Conservation (phyloP, 345 rosid genomes). For the Syzygium jambos region DNA sequence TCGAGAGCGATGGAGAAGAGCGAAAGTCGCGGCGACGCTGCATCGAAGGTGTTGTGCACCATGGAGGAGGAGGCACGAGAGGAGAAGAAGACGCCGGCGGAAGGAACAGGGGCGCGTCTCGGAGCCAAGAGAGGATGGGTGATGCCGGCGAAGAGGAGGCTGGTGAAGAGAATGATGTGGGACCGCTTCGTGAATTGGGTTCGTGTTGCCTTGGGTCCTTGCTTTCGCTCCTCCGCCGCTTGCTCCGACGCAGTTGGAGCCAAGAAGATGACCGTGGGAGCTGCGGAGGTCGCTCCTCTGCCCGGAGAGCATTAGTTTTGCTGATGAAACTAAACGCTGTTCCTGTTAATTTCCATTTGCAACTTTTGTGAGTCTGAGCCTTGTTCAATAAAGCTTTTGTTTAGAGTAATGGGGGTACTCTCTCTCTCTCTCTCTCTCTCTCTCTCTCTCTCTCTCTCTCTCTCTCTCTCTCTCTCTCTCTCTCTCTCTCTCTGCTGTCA, state of each 20-base stretch:
- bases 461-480: neutral
- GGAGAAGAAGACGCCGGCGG: neutral
- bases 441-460: neutral
- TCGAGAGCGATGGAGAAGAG: neutral
- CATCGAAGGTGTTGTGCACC: neutral
- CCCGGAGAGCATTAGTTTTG: neutral
- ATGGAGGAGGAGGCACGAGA: neutral
- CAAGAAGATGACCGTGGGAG: neutral
- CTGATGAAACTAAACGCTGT: neutral
- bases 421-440: neutral
- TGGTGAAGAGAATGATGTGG: conserved; percentile 33
- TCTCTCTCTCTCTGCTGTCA: neutral
- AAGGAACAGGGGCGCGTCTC: neutral
- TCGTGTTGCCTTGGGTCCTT: neutral
- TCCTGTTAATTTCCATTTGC: too few relatives aligned
- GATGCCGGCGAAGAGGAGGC: conserved; percentile 22
- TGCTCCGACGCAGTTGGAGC: neutral
- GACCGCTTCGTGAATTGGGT: conserved; percentile 1
- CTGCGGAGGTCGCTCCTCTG: neutral
- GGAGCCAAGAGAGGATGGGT: conserved; percentile 20
- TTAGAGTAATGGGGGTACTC: neutral
- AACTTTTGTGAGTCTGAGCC: neutral
- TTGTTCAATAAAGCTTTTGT: neutral
- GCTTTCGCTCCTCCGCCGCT: neutral
- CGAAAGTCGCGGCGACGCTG: neutral